Conservation (phyloP, 768 basidiomycete genomes). For the Rhizopogon salebrosus region DNA sequence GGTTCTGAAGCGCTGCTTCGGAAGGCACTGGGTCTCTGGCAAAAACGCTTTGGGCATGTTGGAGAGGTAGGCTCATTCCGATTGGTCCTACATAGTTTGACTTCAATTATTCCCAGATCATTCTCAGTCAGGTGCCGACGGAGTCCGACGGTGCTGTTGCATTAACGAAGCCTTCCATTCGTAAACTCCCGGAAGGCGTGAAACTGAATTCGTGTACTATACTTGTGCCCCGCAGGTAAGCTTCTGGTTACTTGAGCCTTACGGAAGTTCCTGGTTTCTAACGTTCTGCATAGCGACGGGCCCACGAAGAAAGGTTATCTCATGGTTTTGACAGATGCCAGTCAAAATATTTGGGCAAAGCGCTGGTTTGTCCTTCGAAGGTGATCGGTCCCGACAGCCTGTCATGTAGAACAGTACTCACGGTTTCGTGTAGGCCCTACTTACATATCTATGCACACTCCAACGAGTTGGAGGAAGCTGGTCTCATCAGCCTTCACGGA, state of each 20-base stretch:
- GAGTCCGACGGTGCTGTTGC: conserved; percentile 46
- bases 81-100: conserved; percentile 2
- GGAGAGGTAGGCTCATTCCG: conserved; percentile 53
- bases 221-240: conserved; percentile 67
- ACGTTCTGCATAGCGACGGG: conserved; percentile 49
- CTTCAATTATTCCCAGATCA: conserved; percentile 48
- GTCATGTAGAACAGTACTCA: conserved; percentile 1
- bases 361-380: conserved; percentile 85
- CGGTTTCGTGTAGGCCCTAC: conserved; percentile 63
- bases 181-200: conserved; percentile 36
- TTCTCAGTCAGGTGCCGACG: conserved; percentile 65
- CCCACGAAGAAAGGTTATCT: conserved; percentile 84
- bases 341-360: conserved; percentile 74
- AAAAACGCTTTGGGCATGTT: conserved; percentile 70
- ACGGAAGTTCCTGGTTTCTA: conserved; percentile 1
- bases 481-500: conserved; percentile 75
- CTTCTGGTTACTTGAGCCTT: conserved; percentile 5
- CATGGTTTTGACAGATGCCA: conserved; percentile 75
- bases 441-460: conserved; percentile 83
- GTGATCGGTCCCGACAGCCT: conserved; percentile 31
- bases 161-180: conserved; percentile 15
- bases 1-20: conserved; percentile 58
- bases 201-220: conserved; percentile 73
- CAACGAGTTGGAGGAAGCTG: conserved; percentile 78
- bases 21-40: conserved; percentile 77